Base-by-base conservation (phyloP, 2,329 filamentous ascomycete genomes). In the Bimuria novae-zelandiae region DNA sequence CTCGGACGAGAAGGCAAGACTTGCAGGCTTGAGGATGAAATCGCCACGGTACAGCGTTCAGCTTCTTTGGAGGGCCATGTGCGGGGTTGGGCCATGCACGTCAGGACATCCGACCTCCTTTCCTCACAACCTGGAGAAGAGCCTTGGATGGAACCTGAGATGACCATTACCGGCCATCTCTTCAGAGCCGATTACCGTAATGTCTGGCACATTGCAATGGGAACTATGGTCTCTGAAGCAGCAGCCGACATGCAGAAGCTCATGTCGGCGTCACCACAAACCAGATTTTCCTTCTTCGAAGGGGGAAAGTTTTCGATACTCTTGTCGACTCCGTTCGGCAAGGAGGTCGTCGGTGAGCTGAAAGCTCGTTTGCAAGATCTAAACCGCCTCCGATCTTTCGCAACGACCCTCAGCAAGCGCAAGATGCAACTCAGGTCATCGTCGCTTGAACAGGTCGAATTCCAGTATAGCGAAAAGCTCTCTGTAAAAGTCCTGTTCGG, bases 371-470 rank as follows among this genome's bases (percentile, higher is more conserved):
- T 92, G 40, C 81, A 84, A 60, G 83, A 85, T 11, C 83, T 94
- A 52, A 84, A 89, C 63, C 83, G 87, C 17, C 79, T 94, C 23
- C 85, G 90, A 33, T 82, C 82, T 37, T 90, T 89, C 63, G 78
- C 91, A 22, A 82, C 85, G 39, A 84, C 87, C 1, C 82, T 92
- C 56, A 62, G 70, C 78, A 84, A 49, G 76, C 79, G 56, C 78
- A 83, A 59, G 78, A 81, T 46, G 81, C 89, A 30, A 76, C 77
- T 37, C 82, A 82, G 66, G 80, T 86, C 60, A 76, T 80, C 35
- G 79, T 93, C 50, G 77, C 79, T 59, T 78, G 82, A 67, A 32
- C 59, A 66, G 56, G 81, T 94, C 5, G 76, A 82, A 2, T 91
- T 94, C 69, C 83, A 79, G n/a, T 95, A 94, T 69, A 78, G 71